Base-by-base conservation (phyloP, 441 rosid species). In the Sinapis alba region DNA sequence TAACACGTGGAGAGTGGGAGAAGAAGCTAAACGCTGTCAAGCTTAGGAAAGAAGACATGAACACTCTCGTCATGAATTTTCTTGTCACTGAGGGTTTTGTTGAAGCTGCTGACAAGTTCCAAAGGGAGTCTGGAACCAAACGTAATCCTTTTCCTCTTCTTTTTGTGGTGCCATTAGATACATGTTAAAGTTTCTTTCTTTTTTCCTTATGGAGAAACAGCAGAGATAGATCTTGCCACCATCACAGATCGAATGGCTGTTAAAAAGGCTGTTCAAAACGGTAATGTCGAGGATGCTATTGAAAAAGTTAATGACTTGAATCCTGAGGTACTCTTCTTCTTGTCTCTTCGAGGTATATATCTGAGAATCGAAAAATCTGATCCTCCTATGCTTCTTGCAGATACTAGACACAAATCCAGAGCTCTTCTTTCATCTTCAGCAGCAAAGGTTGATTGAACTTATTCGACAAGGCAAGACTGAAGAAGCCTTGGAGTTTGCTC, bases 371-470 rank as follows among this genome's bases (percentile, higher is more conserved):
- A 63, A 58, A 50, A 13, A n/a, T n/a, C 56, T 71, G 24, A 65
- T 24, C 9, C 32, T 58, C 54, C 7, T 6, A 5, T 21, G 18
- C 13, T 41, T 81, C 13, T 41, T 81, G 85, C 91, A 94, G 99
- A 93, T 93, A 74, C 72, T 96, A 81, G 97, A 96, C 76, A 93
- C 96, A 38, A 96, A 96, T 77, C 98, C 97, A 0, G 98, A 90
- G 81, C 87, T 96, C 43, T 96, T 90, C 84, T 96, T 96, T 83
- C 99, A 96, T 80, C 99, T 96, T 65, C 98, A 96, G 77, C 99
- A 96, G 77, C 99, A 96, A 78, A 90, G 94, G 76, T 81, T 96
- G 84, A 96, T 96, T 72, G 99, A 96, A 81, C 81, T 96, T 6
- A 93, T 96, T 79, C 90, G 99, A 21, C 88, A 90, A 76, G 97